Conservation (phyloP, 176 grass and related monocot genomes). For the Elymus sibiricus region DNA sequence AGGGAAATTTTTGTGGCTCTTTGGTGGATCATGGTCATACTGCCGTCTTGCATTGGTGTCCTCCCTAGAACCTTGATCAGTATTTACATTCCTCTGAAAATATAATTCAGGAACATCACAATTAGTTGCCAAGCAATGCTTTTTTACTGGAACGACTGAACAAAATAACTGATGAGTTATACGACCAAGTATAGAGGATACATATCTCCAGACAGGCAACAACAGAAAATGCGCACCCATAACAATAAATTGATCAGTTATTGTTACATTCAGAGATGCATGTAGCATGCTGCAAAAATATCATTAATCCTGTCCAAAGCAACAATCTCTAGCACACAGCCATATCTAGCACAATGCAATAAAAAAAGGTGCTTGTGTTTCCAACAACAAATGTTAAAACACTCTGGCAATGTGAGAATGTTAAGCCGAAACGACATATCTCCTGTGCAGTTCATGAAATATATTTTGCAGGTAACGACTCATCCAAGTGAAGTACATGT, state of each 20-base stretch:
- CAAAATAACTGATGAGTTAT: background rate
- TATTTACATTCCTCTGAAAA: constrained; percentile 57
- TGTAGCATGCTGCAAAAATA: background rate
- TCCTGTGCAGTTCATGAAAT: background rate
- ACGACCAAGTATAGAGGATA: background rate
- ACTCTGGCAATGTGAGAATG: background rate
- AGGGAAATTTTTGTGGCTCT: constrained; percentile 29
- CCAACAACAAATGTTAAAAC: background rate
- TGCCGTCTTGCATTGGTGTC: constrained; percentile 45
- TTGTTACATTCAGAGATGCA: background rate
- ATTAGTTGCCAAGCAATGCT: background rate
- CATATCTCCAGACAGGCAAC: constrained; percentile 2
- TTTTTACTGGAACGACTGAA: background rate
- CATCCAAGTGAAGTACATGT: background rate
- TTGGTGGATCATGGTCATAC: constrained; percentile 43
- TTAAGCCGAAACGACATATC: background rate
- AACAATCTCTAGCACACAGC: background rate
- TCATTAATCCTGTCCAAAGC: background rate
- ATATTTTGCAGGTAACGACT: background rate
- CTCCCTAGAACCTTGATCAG: constrained; percentile 61
- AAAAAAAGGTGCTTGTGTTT: background rate
- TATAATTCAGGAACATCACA: background rate
- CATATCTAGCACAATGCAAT: background rate
- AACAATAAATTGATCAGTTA: background rate
- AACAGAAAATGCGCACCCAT: background rate